Percentiles rank a stretch among this genome's conserved stretches.
Evolutionary conservation across 2,329 filamentous ascomycete genomes (phyloP).

Genomic region (Botrytis deweyae): DNA sequence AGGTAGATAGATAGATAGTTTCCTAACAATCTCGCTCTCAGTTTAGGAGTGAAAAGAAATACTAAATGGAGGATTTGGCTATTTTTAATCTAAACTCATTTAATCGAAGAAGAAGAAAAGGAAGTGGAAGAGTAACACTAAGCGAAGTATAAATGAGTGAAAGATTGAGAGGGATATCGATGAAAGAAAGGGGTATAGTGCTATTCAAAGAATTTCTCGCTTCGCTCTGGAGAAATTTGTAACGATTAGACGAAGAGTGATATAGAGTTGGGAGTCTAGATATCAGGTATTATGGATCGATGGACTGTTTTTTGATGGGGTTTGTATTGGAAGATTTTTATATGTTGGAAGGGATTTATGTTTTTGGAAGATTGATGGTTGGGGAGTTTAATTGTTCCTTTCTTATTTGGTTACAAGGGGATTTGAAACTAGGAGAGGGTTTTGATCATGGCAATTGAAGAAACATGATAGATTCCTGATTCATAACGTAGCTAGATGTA

Average conservation of each 20-base stretch:
- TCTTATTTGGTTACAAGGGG: rapidly evolving
- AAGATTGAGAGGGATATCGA: no score
- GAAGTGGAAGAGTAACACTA: neutral
- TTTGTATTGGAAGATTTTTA: neutral
- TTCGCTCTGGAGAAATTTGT: no score
- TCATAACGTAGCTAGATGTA: neutral
- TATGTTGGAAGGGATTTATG: neutral
- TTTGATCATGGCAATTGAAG: no score
- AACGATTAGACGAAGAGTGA: no score
- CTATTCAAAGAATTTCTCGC: no score
- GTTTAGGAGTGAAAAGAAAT: no score
- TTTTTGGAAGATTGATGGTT: rapidly evolving
- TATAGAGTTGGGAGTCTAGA: neutral
- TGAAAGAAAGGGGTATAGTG: neutral
- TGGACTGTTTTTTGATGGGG: rapidly evolving
- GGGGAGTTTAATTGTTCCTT: neutral
- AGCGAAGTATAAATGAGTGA: neutral
- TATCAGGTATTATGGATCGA: neutral
- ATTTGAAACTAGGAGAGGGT: no score
- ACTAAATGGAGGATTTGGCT: no score
- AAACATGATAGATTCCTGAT: neutral
- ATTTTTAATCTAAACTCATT: no score
- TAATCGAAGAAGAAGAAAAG: no score
- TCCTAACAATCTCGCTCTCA: no score
- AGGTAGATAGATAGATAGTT: no score